Evolutionary conservation across 495 filamentous ascomycete species (phyloP).

Genomic region (Talaromyces wortmannii): DNA sequence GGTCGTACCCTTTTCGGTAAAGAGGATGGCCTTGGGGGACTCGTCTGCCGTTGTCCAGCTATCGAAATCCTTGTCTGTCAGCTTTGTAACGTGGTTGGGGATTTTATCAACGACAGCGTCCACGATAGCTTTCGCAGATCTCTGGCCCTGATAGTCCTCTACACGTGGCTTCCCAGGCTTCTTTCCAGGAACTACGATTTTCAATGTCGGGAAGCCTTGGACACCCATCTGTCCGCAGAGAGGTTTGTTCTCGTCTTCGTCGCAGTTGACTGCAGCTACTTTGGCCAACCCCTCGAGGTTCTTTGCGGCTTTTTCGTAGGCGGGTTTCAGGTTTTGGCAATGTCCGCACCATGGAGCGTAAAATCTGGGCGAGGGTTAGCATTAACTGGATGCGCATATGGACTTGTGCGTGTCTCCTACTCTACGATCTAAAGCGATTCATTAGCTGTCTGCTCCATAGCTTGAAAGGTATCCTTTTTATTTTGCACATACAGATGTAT

Average conservation of each 20-base stretch:
- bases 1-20: conserved; percentile 89
- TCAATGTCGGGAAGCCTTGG: conserved; percentile 92
- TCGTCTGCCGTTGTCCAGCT: conserved; percentile 66
- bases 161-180: conserved; percentile 75
- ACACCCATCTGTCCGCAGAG: conserved; percentile 87
- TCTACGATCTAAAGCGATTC: conserved; percentile 52
- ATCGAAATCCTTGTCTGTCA: conserved; percentile 74
- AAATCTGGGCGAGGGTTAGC: conserved; percentile 53
- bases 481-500: conserved; percentile 82
- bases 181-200: conserved; percentile 83
- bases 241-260: conserved; percentile 87
- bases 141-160: conserved; percentile 85
- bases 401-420: conserved; percentile 37
- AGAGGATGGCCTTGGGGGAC: conserved; percentile 79
- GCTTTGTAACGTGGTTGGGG: conserved; percentile 79
- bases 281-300: conserved; percentile 85
- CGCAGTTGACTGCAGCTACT: conserved; percentile 92
- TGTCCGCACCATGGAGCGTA: conserved; percentile 97
- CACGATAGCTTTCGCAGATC: conserved; percentile 78
- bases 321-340: conserved; percentile 90
- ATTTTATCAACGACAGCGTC: conserved; percentile 82
- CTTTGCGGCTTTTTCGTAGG: conserved; percentile 90
- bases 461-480: background rate
- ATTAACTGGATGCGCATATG: conserved; percentile 7
- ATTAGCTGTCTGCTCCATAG: conserved; percentile 9